Evolutionary conservation across 352 stramenopile species (phyloP).

Genomic region (Pythium sukuiense): DNA sequence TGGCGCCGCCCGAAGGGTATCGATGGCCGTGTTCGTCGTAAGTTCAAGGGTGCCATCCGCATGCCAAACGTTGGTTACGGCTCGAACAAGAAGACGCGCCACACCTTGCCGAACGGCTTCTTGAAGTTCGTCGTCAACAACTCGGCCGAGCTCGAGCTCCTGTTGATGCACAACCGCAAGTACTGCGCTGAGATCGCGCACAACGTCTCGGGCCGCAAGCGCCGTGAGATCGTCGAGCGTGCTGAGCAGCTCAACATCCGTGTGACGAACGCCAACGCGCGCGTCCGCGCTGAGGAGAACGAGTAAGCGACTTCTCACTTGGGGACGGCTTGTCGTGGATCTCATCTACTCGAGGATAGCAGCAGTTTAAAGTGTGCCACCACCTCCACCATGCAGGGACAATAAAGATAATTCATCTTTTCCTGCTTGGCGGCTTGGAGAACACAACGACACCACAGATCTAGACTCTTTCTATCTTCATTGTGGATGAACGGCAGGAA

Average conservation of each 20-base stretch:
- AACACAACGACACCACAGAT: constrained; percentile 15
- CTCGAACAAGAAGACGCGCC: constrained; percentile 98
- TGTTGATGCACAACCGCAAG: constrained; percentile 94
- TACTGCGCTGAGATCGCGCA: constrained; percentile 99
- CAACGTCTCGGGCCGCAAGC: constrained; percentile 96
- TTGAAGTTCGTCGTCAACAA: constrained; percentile 99
- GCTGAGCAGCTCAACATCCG: constrained; percentile 98
- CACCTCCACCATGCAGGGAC: constrained; percentile 20
- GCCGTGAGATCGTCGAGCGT: constrained; percentile 97
- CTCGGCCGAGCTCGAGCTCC: constrained; percentile 97
- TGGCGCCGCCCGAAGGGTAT: constrained; percentile 99
- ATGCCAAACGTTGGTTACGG: constrained; percentile 99
- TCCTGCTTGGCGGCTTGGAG: constrained; percentile 32
- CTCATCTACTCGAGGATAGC: constrained; percentile 33
- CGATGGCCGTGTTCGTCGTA: constrained; percentile 97
- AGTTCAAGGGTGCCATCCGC: constrained; percentile 98
- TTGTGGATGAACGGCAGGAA: no score
- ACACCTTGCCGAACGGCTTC: constrained; percentile 99
- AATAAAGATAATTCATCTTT: constrained; percentile 38
- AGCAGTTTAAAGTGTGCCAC: constrained; percentile 32
- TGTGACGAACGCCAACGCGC: constrained; percentile 98
- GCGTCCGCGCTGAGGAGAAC: constrained; percentile 96
- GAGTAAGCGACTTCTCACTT: constrained; percentile 57
- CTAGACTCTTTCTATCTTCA: no score
- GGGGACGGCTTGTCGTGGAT: constrained; percentile 27